Evolutionary conservation across 257 asterid genomes (phyloP).

Genomic region (Scutellaria galericulata): DNA sequence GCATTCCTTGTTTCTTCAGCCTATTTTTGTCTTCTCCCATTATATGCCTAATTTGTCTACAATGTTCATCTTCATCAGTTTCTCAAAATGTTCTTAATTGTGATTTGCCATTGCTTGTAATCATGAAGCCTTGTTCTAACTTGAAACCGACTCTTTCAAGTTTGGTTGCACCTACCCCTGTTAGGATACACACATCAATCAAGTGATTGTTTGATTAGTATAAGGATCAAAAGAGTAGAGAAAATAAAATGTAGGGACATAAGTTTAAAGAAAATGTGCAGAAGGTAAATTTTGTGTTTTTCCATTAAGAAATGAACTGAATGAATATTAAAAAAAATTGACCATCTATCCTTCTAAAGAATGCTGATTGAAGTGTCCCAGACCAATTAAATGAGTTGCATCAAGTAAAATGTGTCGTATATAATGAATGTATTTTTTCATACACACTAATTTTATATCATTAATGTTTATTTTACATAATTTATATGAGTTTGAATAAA

Average conservation of each 20-base stretch:
- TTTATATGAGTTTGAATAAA: not conserved
- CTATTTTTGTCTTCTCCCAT: constrained; percentile 38
- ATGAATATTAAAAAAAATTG: not conserved
- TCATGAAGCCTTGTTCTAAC: not conserved
- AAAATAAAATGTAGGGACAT: too few species aligned
- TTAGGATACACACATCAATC: too few species aligned
- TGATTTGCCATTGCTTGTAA: not conserved
- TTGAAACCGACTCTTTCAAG: not conserved
- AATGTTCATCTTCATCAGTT: not conserved
- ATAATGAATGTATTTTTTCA: not conserved
- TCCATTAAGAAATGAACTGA: too few species aligned
- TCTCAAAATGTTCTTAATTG: not conserved
- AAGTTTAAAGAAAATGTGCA: too few species aligned
- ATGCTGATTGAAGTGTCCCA: not conserved
- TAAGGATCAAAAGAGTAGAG: too few species aligned
- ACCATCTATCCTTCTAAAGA: constrained; percentile 26
- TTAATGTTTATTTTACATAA: too few species aligned
- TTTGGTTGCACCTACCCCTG: not conserved
- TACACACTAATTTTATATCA: not conserved
- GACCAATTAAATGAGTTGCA: not conserved
- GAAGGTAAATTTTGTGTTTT: too few species aligned
- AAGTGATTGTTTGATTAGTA: too few species aligned
- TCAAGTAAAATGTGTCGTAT: not conserved
- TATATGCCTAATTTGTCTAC: not conserved
- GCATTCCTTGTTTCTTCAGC: not conserved